These are phyloP conservation scores for Hanseniaspora mollemarum DNA, from an alignment of 805 yeast genomes.

Conservation along the genomic window DNA sequence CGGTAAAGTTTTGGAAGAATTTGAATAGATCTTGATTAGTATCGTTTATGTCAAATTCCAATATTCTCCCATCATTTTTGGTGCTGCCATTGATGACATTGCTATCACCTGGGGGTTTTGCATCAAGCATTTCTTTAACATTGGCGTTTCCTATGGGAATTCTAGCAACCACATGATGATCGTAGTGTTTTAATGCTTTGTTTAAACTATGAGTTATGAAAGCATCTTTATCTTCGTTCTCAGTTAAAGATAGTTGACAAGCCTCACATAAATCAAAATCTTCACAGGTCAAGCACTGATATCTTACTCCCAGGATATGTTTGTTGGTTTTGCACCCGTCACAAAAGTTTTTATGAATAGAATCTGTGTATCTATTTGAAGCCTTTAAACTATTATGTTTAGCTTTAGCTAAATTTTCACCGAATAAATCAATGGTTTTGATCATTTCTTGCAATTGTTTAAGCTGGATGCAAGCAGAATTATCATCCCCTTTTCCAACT, in stretches of 20 bases:
- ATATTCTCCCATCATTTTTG: background rate
- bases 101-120: background rate
- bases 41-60: constrained; percentile 21
- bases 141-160: background rate
- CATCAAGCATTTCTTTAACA: background rate
- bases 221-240: background rate
- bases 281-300: constrained; percentile 38
- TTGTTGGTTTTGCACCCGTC: background rate
- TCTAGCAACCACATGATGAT: constrained; percentile 5
- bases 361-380: background rate
- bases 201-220: background rate
- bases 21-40: constrained; percentile 21
- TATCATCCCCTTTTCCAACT: too few species aligned
- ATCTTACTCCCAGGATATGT: constrained; percentile 32
- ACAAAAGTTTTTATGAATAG: background rate
- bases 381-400: background rate
- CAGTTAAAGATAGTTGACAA: constrained; percentile 21
- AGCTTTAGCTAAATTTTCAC: background rate
- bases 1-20: constrained; percentile 22
- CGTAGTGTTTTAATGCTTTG: constrained; percentile 1
- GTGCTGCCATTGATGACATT: background rate
- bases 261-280: constrained; percentile 40
- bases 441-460: background rate
- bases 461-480: too few species aligned
- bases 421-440: background rate